phyloP scores from a whole-genome alignment of 1,284 basidiomycete genomes.

The Irpex rosettiformis region DNA sequence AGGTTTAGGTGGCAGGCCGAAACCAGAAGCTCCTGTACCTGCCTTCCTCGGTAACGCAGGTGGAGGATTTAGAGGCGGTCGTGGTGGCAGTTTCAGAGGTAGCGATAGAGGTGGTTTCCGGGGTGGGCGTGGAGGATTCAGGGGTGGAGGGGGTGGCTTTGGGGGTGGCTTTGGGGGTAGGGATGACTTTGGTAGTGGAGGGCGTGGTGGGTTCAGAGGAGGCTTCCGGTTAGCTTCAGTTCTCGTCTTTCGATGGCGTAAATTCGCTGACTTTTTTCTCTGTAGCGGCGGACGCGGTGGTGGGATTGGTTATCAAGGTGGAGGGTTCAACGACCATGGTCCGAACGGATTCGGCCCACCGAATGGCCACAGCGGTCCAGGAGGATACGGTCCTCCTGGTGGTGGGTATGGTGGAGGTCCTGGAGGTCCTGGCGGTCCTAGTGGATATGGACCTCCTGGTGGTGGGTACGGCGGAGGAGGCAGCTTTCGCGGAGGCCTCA shows the following conservation, averaged over 20 bases:
- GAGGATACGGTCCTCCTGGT: conserved; percentile 29
- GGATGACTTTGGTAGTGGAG: conserved; percentile 14
- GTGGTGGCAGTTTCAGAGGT: conserved; percentile 38
- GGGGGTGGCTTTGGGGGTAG: conserved; percentile 32
- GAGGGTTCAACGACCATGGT: conserved; percentile 27
- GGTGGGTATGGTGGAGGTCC: conserved; percentile 31
- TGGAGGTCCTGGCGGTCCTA: conserved; percentile 34
- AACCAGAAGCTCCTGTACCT: conserved; percentile 61
- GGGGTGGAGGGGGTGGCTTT: conserved; percentile 33
- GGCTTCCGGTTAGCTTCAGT: conserved; percentile 12
- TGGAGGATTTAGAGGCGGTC: conserved; percentile 38
- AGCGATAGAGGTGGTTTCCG: conserved; percentile 30
- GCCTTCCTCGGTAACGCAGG: conserved; percentile 31
- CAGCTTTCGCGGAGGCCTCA: conserved; percentile 61
- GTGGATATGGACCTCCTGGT: conserved; percentile 34
- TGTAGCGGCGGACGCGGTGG: conserved; percentile 64
- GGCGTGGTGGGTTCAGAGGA: conserved; percentile 30
- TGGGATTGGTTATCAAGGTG: conserved; percentile 66
- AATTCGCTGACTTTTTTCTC: conserved; percentile 17
- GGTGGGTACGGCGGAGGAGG: conserved; percentile 39
- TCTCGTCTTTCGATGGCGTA: not conserved
- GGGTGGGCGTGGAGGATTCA: conserved; percentile 39
- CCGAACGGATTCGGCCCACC: conserved; percentile 29
- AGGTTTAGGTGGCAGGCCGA: conserved; percentile 92
- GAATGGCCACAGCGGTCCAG: conserved; percentile 27